Percentiles rank a stretch among this genome's conserved stretches.
Conservation (phyloP, 371 early-diverging fungal genomes). For the Syncephalastrum contaminatum region DNA sequence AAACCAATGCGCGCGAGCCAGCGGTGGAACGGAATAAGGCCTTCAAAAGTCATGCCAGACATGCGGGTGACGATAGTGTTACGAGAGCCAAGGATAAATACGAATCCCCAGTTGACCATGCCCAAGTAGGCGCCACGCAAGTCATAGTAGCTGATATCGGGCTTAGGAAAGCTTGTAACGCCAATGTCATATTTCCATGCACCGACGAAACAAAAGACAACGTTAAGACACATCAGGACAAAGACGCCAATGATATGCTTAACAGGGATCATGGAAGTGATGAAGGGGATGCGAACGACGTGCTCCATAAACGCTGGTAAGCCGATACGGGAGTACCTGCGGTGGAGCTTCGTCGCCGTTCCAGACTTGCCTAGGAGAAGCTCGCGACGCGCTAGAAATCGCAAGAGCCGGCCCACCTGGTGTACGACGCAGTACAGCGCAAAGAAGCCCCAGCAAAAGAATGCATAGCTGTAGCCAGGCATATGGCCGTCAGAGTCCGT, state of each 20-base stretch:
- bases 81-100: conserved; percentile 36
- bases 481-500: too few species aligned
- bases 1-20: conserved; percentile 41
- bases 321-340: conserved; percentile 9
- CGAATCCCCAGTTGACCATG: conserved; percentile 42
- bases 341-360: not conserved
- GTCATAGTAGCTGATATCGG: conserved; percentile 24
- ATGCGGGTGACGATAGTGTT: conserved; percentile 37
- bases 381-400: conserved; percentile 21
- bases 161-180: conserved; percentile 6
- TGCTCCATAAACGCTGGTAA: conserved; percentile 13
- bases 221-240: conserved; percentile 25
- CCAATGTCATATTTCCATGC: conserved; percentile 14
- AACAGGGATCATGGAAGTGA: conserved; percentile 36
- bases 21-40: conserved; percentile 41
- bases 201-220: conserved; percentile 28
- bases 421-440: conserved; percentile 32
- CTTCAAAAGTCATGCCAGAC: conserved; percentile 41
- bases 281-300: conserved; percentile 31
- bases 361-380: not conserved
- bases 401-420: conserved; percentile 24
- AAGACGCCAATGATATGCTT: conserved; percentile 35
- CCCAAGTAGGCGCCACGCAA: conserved; percentile 39
- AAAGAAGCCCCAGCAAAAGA: conserved; percentile 43
- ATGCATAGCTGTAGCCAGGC: conserved; percentile 22